A percentile compares a stretch with the other conserved stretches of the same genome.
Evolutionary conservation across 2,329 filamentous ascomycete genomes (phyloP).

Genomic region (Acarospora socialis): DNA sequence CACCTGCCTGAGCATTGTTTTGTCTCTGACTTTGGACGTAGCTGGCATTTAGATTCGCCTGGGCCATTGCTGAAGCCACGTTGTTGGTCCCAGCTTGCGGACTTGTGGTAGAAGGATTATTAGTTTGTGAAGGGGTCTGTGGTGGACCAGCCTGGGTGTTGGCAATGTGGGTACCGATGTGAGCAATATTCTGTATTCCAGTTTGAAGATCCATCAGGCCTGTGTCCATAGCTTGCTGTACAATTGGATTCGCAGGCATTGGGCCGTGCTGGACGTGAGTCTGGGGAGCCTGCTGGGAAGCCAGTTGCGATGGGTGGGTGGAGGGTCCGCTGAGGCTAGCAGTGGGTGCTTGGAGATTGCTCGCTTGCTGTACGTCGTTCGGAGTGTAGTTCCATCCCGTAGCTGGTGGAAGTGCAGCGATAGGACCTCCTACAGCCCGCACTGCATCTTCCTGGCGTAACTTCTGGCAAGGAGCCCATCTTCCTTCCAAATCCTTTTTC

Average conservation of each 20-base stretch:
- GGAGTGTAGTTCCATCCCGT: too few relatives aligned
- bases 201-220: neutral
- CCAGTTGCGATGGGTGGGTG: neutral
- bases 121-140: slow-evolving; percentile 5
- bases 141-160: slow-evolving; percentile 9
- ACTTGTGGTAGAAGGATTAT: slow-evolving; percentile 5
- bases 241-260: neutral
- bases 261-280: neutral
- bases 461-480: slow-evolving; percentile 66
- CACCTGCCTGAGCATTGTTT: slow-evolving; percentile 8
- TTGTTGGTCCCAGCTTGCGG: neutral
- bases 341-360: neutral
- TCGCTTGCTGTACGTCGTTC: slow-evolving; percentile 4
- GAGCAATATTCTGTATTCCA: slow-evolving; percentile 1
- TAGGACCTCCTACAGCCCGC: slow-evolving; percentile 27
- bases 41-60: neutral
- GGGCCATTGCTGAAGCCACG: neutral
- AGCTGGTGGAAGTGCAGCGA: slow-evolving; percentile 5
- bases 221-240: neutral
- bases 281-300: neutral
- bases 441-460: slow-evolving; percentile 59
- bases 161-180: slow-evolving; percentile 2
- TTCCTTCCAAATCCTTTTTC: slow-evolving; percentile 70
- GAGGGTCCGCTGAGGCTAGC: neutral
- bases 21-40: slow-evolving; percentile 10